These are phyloP conservation scores for Eutrema salsugineum DNA, from an alignment of 441 rosid species.

Conservation along the genomic window DNA sequence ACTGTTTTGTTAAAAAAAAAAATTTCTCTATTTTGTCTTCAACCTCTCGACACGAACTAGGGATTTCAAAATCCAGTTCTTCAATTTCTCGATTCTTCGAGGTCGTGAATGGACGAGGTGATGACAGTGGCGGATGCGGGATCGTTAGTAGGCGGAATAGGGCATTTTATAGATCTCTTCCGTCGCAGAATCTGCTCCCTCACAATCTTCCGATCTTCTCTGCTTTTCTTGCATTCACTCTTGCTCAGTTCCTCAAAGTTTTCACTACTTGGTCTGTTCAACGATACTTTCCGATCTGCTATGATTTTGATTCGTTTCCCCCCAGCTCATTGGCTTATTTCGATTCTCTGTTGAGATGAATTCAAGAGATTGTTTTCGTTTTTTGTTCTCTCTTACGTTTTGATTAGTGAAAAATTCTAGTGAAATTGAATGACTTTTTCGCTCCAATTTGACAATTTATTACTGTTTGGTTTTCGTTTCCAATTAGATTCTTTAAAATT, in stretches of 20 bases:
- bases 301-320: neutral
- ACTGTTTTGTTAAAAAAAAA: no score
- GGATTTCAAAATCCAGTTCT: no score
- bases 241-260: constrained; percentile 95
- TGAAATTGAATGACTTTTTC: neutral
- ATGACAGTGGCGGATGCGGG: constrained; percentile 55
- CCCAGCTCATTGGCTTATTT: neutral
- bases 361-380: neutral
- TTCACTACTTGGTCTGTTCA: constrained; percentile 88
- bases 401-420: neutral
- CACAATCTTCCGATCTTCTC: constrained; percentile 81
- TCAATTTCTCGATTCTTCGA: no score
- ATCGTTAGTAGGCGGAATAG: constrained; percentile 30
- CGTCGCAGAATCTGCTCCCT: constrained; percentile 40
- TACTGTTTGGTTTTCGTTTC: neutral
- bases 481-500: neutral
- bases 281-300: no score
- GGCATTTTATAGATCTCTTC: constrained; percentile 36
- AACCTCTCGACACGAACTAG: no score
- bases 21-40: no score
- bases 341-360: neutral
- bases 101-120: constrained; percentile 81
- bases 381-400: neutral
- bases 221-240: constrained; percentile 83
- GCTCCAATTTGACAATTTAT: neutral